These are phyloP conservation scores for Lactuca saligna DNA, from an alignment of 129 eudicot genomes.

Conservation along the genomic window DNA sequence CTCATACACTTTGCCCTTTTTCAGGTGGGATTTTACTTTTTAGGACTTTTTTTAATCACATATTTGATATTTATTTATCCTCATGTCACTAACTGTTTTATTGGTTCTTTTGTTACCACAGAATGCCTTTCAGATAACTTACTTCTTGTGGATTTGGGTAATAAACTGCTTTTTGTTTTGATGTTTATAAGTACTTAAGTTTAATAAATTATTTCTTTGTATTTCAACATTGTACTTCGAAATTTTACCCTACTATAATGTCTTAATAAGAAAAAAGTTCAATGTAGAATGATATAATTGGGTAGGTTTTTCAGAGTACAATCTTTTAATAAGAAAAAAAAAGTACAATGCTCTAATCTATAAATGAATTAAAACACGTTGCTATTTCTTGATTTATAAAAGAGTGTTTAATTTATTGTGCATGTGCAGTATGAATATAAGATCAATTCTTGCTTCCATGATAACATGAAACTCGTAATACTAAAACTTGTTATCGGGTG, in stretches of 20 bases:
- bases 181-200: not conserved
- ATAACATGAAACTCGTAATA: slow-evolving; percentile 42
- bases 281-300: no score
- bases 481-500: slow-evolving; percentile 68
- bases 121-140: slow-evolving; percentile 96
- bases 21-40: slow-evolving; percentile 52
- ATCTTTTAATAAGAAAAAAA: not conserved
- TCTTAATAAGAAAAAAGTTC: no score
- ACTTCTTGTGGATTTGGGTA: slow-evolving; percentile 95
- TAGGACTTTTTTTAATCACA: not conserved
- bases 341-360: not conserved
- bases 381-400: not conserved
- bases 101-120: slow-evolving; percentile 39
- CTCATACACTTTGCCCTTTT: slow-evolving; percentile 82
- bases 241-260: no score
- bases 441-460: slow-evolving; percentile 77
- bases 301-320: no score
- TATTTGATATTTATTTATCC: not conserved
- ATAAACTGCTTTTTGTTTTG: not conserved
- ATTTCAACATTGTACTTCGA: no score
- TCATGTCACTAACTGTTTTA: slow-evolving; percentile 17
- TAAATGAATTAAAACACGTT: no score
- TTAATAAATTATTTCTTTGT: no score
- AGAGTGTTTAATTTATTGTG: not conserved
- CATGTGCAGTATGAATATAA: slow-evolving; percentile 73